Evolutionary conservation across 805 yeast genomes (phyloP).

Genomic region (Metschnikowia picachoensis): DNA sequence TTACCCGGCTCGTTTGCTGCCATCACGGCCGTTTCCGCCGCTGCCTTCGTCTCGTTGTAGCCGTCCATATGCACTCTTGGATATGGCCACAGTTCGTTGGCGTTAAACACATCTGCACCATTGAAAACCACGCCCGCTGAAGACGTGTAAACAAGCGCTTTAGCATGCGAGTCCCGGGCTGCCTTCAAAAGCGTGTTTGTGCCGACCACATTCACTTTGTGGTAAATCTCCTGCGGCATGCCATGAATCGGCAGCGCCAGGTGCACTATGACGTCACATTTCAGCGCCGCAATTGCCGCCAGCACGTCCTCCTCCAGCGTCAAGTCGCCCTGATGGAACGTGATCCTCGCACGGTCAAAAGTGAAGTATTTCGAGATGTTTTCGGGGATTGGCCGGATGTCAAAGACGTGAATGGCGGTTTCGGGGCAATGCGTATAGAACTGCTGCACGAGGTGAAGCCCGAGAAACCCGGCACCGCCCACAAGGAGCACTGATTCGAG

Average conservation of each 20-base stretch:
- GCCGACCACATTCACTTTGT: constrained; percentile 87
- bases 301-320: constrained; percentile 69
- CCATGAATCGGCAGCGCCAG: constrained; percentile 98
- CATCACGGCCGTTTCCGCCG: constrained; percentile 80
- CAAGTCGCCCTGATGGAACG: constrained; percentile 76
- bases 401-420: constrained; percentile 82
- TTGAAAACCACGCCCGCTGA: constrained; percentile 97
- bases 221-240: constrained; percentile 67
- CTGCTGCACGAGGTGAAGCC: constrained; percentile 85
- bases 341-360: constrained; percentile 56
- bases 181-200: constrained; percentile 70
- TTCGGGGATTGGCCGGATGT: constrained; percentile 83
- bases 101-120: constrained; percentile 89
- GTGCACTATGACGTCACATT: constrained; percentile 80
- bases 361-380: constrained; percentile 67
- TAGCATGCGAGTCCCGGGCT: constrained; percentile 48
- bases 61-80: constrained; percentile 94
- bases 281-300: constrained; percentile 52
- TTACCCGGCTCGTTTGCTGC: constrained; percentile 57
- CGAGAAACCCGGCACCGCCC: constrained; percentile 97
- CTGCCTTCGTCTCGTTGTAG: constrained; percentile 90
- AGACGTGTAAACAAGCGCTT: constrained; percentile 87
- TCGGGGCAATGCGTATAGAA: constrained; percentile 62
- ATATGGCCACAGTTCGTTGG: constrained; percentile 91
- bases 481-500: constrained; percentile 66